Conservation (phyloP, 345 rosid genomes). For the Cardiospermum halicacabum region DNA sequence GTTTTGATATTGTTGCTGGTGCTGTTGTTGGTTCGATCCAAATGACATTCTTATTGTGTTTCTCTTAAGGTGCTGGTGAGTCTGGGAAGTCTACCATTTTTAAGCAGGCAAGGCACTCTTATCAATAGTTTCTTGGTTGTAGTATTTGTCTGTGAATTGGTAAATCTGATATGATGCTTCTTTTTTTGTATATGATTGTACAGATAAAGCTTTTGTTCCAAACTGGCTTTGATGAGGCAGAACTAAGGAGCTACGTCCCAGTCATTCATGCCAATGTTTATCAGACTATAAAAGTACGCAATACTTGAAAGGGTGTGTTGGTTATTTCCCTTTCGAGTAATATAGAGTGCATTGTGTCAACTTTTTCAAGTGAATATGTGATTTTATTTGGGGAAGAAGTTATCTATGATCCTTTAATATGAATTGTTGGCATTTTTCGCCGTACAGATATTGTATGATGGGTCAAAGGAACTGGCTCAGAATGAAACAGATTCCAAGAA, state of each 20-base stretch:
- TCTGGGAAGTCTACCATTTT: slow-evolving; percentile 98
- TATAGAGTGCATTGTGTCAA: slow-evolving; percentile 23
- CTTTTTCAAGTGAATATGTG: slow-evolving; percentile 14
- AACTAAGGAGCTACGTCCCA: slow-evolving; percentile 78
- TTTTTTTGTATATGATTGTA: slow-evolving; percentile 8
- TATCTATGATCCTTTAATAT: slow-evolving; percentile 2
- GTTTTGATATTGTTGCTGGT: too few species aligned
- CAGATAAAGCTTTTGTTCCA: slow-evolving; percentile 98
- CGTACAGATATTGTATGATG: slow-evolving; percentile 80
- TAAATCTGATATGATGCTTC: not conserved
- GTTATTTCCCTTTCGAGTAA: slow-evolving; percentile 51
- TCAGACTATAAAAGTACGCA: slow-evolving; percentile 99
- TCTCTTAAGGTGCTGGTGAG: slow-evolving; percentile 84
- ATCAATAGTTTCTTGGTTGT: not conserved
- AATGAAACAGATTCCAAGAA: slow-evolving; percentile 62
- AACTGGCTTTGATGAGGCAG: slow-evolving; percentile 91
- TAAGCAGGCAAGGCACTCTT: slow-evolving; percentile 69
- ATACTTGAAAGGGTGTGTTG: slow-evolving; percentile 67
- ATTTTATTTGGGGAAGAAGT: not conserved
- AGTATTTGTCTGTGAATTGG: not conserved
- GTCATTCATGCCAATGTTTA: slow-evolving; percentile 97
- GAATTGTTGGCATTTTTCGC: slow-evolving; percentile 21
- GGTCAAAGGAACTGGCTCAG: slow-evolving; percentile 89
- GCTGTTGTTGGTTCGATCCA: slow-evolving; percentile 1
- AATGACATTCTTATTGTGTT: slow-evolving; percentile 11